Evolutionary conservation across 768 basidiomycete genomes (phyloP).

Genomic region (Boletus rufocinnamomeus): DNA sequence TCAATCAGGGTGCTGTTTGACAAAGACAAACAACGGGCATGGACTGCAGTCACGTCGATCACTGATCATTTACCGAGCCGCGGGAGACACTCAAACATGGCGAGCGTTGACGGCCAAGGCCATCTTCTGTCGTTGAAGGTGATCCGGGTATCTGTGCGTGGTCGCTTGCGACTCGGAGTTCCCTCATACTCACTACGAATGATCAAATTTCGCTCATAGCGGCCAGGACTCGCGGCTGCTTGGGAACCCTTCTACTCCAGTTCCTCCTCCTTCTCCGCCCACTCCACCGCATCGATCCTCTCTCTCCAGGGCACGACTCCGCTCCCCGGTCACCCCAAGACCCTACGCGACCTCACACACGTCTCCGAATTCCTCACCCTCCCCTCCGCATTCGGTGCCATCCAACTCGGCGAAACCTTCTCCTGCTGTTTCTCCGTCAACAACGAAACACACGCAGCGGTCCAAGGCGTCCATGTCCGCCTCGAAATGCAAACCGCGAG

Average conservation of each 20-base stretch:
- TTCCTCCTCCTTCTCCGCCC: slow-evolving; percentile 77
- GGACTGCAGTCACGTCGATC: neutral
- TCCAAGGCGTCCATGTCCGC: slow-evolving; percentile 64
- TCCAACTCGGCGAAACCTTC: slow-evolving; percentile 90
- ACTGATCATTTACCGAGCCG: neutral
- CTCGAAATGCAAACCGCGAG: slow-evolving; percentile 87
- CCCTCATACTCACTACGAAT: neutral
- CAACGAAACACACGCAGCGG: slow-evolving; percentile 66
- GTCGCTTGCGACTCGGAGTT: slow-evolving; percentile 1
- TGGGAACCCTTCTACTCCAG: slow-evolving; percentile 90
- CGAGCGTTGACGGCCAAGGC: slow-evolving; percentile 51
- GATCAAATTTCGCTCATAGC: slow-evolving; percentile 40
- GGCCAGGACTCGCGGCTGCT: slow-evolving; percentile 70
- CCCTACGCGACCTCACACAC: slow-evolving; percentile 78
- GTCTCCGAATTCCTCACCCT: slow-evolving; percentile 78
- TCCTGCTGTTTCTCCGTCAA: slow-evolving; percentile 80
- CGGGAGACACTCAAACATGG: slow-evolving; percentile 17
- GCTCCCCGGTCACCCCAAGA: slow-evolving; percentile 76
- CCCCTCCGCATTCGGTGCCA: slow-evolving; percentile 80
- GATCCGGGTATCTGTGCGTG: slow-evolving; percentile 83
- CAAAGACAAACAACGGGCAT: slow-evolving; percentile 24
- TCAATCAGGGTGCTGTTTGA: no score
- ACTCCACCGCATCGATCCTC: slow-evolving; percentile 73
- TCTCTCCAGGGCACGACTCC: slow-evolving; percentile 75
- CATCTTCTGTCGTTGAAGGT: slow-evolving; percentile 82